phyloP scores from a whole-genome alignment of 805 yeast genomes.

The Wickerhamomyces bovis region DNA sequence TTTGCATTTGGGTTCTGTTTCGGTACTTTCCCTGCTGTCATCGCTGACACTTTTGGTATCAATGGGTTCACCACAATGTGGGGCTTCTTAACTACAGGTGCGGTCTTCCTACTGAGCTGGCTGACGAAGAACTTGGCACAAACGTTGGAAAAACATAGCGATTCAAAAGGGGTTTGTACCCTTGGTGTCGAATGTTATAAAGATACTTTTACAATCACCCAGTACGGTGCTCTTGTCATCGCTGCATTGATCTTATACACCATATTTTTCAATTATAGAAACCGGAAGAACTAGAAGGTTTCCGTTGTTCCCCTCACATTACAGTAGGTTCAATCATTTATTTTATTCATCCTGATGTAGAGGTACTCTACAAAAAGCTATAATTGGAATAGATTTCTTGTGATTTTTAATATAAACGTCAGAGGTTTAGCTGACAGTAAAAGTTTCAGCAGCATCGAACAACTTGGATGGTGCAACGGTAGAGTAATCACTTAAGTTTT shows the following conservation, averaged over 20 bases:
- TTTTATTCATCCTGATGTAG: background rate
- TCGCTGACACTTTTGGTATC: slow-evolving; percentile 70
- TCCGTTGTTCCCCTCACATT: background rate
- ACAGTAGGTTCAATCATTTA: background rate
- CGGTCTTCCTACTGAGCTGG: slow-evolving; percentile 46
- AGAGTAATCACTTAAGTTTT: slow-evolving; percentile 3
- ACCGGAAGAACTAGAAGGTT: background rate
- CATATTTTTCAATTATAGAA: slow-evolving; percentile 8
- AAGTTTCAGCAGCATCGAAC: slow-evolving; percentile 3
- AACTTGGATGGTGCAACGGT: background rate
- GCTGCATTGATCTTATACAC: slow-evolving; percentile 12
- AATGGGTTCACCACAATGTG: slow-evolving; percentile 65
- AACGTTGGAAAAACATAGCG: slow-evolving; percentile 42
- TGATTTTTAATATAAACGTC: background rate
- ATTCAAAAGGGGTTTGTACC: slow-evolving; percentile 36
- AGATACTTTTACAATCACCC: slow-evolving; percentile 31
- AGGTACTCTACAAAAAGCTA: too few relatives aligned
- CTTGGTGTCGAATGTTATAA: slow-evolving; percentile 44
- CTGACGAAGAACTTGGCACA: slow-evolving; percentile 52
- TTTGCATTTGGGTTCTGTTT: slow-evolving; percentile 63
- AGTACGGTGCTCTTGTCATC: slow-evolving; percentile 16
- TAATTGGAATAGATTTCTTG: too few relatives aligned
- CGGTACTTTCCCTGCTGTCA: slow-evolving; percentile 70
- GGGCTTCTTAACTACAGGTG: slow-evolving; percentile 73
- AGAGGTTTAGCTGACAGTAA: background rate